A percentile compares a stretch with the other conserved stretches of the same genome.
Evolutionary conservation across 352 stramenopile species (phyloP).

Genomic region (Pythium dissotocum): DNA sequence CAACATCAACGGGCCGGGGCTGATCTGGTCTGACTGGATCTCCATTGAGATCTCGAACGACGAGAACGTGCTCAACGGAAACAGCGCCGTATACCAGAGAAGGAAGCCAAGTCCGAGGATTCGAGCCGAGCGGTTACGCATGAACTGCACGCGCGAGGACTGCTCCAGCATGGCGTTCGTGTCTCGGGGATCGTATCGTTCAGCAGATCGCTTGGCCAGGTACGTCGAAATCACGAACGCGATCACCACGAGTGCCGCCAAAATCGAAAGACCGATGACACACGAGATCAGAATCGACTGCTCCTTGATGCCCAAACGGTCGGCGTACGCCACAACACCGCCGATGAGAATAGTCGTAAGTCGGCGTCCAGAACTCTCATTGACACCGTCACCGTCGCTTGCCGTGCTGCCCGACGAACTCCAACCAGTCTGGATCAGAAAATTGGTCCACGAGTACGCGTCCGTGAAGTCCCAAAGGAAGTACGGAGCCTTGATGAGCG

Average conservation of each 20-base stretch:
- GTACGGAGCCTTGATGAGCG: conserved; percentile 64
- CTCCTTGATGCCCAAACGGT: conserved; percentile 55
- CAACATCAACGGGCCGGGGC: conserved; percentile 1
- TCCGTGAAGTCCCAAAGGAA: conserved; percentile 69
- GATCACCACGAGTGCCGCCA: conserved; percentile 35
- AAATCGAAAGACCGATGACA: conserved; percentile 43
- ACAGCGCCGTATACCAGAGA: conserved; percentile 60
- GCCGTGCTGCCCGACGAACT: conserved; percentile 10
- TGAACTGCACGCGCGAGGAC: conserved; percentile 35
- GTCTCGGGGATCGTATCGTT: conserved; percentile 33
- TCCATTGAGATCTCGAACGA: conserved; percentile 74
- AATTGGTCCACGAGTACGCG: conserved; percentile 70
- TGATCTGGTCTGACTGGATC: conserved; percentile 33
- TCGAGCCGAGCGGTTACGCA: conserved; percentile 62
- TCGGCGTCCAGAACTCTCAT: conserved; percentile 31
- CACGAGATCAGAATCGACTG: conserved; percentile 42
- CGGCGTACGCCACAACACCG: conserved; percentile 56
- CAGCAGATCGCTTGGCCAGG: conserved; percentile 54
- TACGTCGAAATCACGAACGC: conserved; percentile 53
- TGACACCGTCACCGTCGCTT: conserved; percentile 17
- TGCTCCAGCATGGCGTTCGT: conserved; percentile 40
- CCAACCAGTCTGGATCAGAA: conserved; percentile 35
- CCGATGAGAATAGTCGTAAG: conserved; percentile 56
- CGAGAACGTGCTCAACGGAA: conserved; percentile 59
- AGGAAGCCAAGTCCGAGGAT: conserved; percentile 57